These are phyloP conservation scores for Mycena polygramma DNA, from an alignment of 768 basidiomycete species.

Conservation along the genomic window DNA sequence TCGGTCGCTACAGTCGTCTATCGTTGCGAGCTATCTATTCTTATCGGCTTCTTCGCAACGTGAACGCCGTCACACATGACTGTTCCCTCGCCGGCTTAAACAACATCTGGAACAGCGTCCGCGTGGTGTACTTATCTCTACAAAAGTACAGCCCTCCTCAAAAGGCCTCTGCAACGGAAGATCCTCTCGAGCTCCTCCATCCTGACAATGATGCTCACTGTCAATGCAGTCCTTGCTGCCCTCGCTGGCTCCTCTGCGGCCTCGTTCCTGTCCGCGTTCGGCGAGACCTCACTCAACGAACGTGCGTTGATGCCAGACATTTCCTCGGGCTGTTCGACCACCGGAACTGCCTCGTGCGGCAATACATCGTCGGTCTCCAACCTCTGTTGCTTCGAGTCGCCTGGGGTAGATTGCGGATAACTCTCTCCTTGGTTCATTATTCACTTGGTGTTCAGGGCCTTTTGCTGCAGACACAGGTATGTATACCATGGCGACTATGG, in stretches of 20 bases:
- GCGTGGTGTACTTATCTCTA: conserved; percentile 10
- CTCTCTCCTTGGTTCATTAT: neutral
- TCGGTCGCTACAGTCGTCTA: neutral
- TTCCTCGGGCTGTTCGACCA: conserved; percentile 34
- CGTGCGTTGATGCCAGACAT: conserved; percentile 23
- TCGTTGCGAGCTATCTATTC: neutral
- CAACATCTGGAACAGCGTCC: neutral
- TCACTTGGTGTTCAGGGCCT: conserved; percentile 46
- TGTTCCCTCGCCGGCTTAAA: neutral
- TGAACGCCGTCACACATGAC: neutral
- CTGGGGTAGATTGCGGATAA: conserved; percentile 42
- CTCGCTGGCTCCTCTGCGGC: conserved; percentile 21
- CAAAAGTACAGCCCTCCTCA: conserved; percentile 13
- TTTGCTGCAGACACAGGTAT: conserved; percentile 56
- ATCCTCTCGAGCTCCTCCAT: no score
- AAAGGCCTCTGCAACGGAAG: neutral
- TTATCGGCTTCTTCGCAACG: neutral
- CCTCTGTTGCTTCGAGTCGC: conserved; percentile 64
- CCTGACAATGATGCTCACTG: conserved; percentile 19
- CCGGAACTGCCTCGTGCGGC: conserved; percentile 26
- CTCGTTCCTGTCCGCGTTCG: conserved; percentile 14
- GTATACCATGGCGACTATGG: no score
- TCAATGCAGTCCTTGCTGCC: conserved; percentile 11
- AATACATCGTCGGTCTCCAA: conserved; percentile 21
- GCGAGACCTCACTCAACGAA: conserved; percentile 7